Conservation (phyloP, 441 rosid genomes). For the Brassica hybrid region DNA sequence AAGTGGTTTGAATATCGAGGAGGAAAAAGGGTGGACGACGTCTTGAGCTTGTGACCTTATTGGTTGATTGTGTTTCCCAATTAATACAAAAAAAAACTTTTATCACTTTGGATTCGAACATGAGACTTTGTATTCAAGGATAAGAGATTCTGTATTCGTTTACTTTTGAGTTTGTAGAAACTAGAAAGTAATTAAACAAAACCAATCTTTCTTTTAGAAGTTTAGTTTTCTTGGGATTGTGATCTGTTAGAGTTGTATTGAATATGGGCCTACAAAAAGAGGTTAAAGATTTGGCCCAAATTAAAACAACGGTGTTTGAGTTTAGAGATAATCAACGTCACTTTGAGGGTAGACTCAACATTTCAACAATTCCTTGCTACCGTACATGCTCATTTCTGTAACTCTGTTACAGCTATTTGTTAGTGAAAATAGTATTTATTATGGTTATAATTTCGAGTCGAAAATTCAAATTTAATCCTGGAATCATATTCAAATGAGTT, state of each 20-base stretch:
- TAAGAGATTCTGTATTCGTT: conserved; percentile 5
- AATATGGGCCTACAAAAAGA: neutral
- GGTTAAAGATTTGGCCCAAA: neutral
- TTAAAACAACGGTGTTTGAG: neutral
- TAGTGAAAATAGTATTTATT: no score
- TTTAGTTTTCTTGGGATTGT: neutral
- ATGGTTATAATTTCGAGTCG: no score
- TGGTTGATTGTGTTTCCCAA: conserved; percentile 25
- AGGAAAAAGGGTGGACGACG: conserved; percentile 10
- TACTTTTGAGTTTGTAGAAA: neutral
- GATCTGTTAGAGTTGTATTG: neutral
- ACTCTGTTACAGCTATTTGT: no score
- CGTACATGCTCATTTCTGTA: no score
- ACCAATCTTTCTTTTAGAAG: neutral
- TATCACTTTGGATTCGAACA: conserved; percentile 21
- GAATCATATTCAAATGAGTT: no score
- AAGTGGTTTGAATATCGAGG: conserved; percentile 22
- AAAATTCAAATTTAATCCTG: no score
- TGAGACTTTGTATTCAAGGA: neutral
- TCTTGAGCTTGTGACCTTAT: conserved; percentile 34
- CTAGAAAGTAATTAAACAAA: neutral
- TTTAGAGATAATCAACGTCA: neutral
- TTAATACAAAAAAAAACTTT: conserved; percentile 2
- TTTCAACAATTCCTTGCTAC: no score
- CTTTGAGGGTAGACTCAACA: no score